phyloP scores from a whole-genome alignment of 2,329 filamentous ascomycete species.

The Colletotrichum simmondsii region DNA sequence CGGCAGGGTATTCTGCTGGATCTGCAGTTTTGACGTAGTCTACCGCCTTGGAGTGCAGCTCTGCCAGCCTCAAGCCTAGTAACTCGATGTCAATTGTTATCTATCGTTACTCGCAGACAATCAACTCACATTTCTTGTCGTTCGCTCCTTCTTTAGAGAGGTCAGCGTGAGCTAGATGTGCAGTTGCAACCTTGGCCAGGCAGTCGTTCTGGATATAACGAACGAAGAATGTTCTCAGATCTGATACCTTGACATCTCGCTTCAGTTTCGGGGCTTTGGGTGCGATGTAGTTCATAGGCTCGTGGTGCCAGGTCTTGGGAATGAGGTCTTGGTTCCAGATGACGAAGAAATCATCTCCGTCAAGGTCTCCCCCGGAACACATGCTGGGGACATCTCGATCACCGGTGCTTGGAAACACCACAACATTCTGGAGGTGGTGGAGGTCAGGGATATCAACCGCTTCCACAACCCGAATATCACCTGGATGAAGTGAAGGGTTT shows the following conservation, averaged over 20 bases:
- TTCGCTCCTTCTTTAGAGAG: slow-evolving; percentile 70
- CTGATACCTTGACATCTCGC: slow-evolving; percentile 74
- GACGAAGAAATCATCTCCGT: slow-evolving; percentile 95
- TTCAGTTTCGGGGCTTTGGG: slow-evolving; percentile 66
- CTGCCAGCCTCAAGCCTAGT: slow-evolving; percentile 74
- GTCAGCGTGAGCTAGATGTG: slow-evolving; percentile 86
- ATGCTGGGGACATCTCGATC: slow-evolving; percentile 90
- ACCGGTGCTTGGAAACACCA: slow-evolving; percentile 86
- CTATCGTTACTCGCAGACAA: not conserved
- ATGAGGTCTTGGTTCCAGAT: slow-evolving; percentile 87
- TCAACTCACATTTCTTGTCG: slow-evolving; percentile 70
- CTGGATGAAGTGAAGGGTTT: slow-evolving; percentile 93
- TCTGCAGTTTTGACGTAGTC: slow-evolving; percentile 94
- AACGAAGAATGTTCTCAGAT: slow-evolving; percentile 88
- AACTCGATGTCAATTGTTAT: not conserved
- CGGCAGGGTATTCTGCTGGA: slow-evolving; percentile 73
- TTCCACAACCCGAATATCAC: slow-evolving; percentile 87
- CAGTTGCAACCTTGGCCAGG: slow-evolving; percentile 81
- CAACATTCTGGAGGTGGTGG: slow-evolving; percentile 82
- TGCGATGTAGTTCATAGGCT: slow-evolving; percentile 81
- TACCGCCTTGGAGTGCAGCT: slow-evolving; percentile 89
- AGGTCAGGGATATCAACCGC: slow-evolving; percentile 82
- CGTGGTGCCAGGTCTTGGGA: slow-evolving; percentile 74
- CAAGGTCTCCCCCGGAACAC: slow-evolving; percentile 95
- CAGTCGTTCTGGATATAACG: slow-evolving; percentile 92